phyloP scores from a whole-genome alignment of 2,329 filamentous ascomycete genomes.

The Sporothrix humicola region DNA sequence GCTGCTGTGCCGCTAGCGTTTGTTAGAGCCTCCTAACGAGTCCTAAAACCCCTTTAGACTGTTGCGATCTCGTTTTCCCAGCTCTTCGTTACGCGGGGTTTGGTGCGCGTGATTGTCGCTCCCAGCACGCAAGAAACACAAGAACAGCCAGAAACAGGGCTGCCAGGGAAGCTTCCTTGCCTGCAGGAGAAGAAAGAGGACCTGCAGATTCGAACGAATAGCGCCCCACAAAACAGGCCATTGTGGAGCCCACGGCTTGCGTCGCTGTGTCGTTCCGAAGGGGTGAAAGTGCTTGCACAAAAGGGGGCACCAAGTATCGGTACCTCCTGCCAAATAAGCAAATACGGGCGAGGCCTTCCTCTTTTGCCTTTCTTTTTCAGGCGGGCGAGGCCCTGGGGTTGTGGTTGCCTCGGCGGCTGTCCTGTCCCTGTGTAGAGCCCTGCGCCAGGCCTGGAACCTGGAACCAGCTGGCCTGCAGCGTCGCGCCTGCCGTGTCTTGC shows the following conservation, averaged over 20 bases:
- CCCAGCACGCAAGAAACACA: neutral
- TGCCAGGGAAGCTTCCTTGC: slow-evolving; percentile 18
- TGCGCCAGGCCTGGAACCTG: neutral
- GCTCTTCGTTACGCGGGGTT: slow-evolving; percentile 9
- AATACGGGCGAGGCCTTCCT: neutral
- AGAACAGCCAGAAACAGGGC: slow-evolving; percentile 3
- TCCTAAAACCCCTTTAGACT: neutral
- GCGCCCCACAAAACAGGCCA: slow-evolving; percentile 13
- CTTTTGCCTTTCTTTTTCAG: neutral
- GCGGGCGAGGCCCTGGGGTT: neutral
- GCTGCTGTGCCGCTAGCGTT: slow-evolving; percentile 22
- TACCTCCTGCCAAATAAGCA: slow-evolving; percentile 18
- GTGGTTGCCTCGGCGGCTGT: slow-evolving; percentile 29
- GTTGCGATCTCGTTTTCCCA: slow-evolving; percentile 5
- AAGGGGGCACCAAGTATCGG: slow-evolving; percentile 18
- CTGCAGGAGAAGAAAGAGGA: slow-evolving; percentile 13
- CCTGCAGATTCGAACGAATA: slow-evolving; percentile 6
- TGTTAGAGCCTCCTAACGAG: neutral
- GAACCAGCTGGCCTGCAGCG: slow-evolving; percentile 3
- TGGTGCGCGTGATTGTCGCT: slow-evolving; percentile 2
- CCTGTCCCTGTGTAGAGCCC: neutral
- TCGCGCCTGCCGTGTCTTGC: slow-evolving; percentile 26
- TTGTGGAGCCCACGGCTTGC: slow-evolving; percentile 7
- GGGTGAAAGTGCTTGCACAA: neutral
- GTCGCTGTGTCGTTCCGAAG: neutral